These are phyloP conservation scores for Adiantum capillusveneris DNA, from an alignment of 75 land plant genomes.

Conservation along the genomic window DNA sequence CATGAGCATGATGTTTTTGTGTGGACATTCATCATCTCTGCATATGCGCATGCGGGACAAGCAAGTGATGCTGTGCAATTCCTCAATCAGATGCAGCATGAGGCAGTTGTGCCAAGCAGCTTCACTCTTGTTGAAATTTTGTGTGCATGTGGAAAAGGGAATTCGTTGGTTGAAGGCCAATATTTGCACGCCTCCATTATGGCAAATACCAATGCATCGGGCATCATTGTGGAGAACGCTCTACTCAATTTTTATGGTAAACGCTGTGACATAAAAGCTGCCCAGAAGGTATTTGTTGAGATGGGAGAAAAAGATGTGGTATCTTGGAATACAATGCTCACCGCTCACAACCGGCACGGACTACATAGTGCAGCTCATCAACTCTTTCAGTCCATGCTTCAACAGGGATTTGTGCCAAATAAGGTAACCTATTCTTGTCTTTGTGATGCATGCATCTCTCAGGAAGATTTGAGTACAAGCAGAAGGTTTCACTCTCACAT, in stretches of 20 bases:
- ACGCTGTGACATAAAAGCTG: not conserved
- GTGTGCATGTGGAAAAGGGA: not conserved
- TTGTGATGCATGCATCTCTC: slow-evolving; percentile 16
- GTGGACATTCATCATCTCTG: slow-evolving; percentile 5
- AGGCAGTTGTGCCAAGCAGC: slow-evolving; percentile 2
- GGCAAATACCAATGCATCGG: not conserved
- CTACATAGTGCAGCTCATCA: not conserved
- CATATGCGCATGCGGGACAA: not conserved
- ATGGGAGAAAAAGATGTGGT: not conserved
- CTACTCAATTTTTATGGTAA: slow-evolving; percentile 11
- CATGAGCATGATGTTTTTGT: not conserved
- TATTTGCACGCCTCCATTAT: not conserved
- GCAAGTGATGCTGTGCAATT: not conserved
- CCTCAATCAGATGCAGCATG: not conserved
- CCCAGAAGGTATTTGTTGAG: not conserved
- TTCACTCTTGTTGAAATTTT: not conserved
- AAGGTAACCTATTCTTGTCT: slow-evolving; percentile 10
- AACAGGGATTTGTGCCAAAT: slow-evolving; percentile 10
- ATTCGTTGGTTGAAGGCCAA: not conserved
- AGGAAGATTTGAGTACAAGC: slow-evolving; percentile 14
- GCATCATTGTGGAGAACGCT: not conserved
- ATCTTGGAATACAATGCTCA: slow-evolving; percentile 10
- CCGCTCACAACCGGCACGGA: not conserved
- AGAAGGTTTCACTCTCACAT: slow-evolving; percentile 29
- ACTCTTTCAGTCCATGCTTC: slow-evolving; percentile 7